Conservation (phyloP, 371 early-diverging fungal species). For the Chytridium lagenaria region DNA sequence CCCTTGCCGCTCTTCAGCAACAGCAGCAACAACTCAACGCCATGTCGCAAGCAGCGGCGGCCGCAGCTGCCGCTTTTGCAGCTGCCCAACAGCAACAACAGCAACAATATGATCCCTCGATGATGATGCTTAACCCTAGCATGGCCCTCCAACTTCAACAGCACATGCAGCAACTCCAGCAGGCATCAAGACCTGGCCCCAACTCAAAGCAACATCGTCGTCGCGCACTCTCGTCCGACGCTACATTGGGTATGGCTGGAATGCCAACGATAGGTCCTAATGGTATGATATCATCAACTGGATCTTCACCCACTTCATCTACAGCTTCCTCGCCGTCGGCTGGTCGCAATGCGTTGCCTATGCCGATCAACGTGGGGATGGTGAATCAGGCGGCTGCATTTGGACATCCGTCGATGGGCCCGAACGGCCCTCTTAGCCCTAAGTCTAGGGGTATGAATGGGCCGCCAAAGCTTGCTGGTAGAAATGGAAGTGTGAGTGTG, state of each 20-base stretch:
- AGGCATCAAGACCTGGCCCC: background rate
- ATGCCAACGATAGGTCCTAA: background rate
- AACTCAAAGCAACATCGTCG: constrained; percentile 9
- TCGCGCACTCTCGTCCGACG: background rate
- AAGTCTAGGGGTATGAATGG: background rate
- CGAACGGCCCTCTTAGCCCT: background rate
- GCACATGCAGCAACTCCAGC: background rate
- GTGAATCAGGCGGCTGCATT: background rate
- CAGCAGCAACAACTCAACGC: background rate
- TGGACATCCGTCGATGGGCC: background rate
- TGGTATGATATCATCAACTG: background rate
- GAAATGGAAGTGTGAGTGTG: background rate
- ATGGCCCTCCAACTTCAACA: background rate
- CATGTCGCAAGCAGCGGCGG: background rate
- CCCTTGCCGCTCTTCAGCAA: background rate
- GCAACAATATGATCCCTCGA: background rate
- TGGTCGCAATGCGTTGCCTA: background rate
- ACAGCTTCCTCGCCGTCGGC: constrained; percentile 5
- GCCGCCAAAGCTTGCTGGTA: background rate
- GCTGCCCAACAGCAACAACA: constrained; percentile 15
- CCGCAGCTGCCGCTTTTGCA: background rate
- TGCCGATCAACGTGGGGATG: background rate
- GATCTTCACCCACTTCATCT: background rate
- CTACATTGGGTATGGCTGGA: background rate
- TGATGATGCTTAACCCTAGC: background rate